Base-by-base conservation (phyloP, 352 stramenopile species). In the Phytophthora crassamura region DNA sequence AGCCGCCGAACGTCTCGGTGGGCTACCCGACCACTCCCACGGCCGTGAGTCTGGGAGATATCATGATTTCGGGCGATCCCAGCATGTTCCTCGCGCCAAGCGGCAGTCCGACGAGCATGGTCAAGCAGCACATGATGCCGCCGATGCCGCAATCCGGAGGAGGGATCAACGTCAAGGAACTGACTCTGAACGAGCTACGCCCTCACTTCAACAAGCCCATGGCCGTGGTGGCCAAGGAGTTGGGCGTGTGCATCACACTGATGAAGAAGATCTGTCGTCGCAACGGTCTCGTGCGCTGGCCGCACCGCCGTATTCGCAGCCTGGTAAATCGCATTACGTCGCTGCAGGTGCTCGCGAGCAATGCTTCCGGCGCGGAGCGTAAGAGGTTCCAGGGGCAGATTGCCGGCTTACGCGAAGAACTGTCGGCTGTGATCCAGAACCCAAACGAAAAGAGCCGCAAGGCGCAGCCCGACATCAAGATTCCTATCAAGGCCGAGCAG, bases 201-300 rank as follows among this genome's bases (percentile, higher is more conserved):
- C 84, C 83, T 11, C 84, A 93, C 62, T 94, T 94, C 46, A 93
- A 94, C 69, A 93, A 93, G 50, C 86, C 86, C 6, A 93, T 94
- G 83, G 80, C 84, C 1, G 81, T 85, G 7, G 86, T 94, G 8
- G 86, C 84, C 18, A 91, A 94, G 51, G 86, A 93, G 46, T 69
- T 94, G 47, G 86, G 86, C 32, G 84, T 94, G 22, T 94, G 86
- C 52, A 93, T 94, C 67, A 94, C 86, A 43, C 71, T 94, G 45
- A 91, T 94, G 81, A 94, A 94, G 72, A 94, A 94, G 49, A 94
- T 94, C 49, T 94, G 86, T 49, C 84, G 86, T 34, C 80, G 82
- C 58, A 94, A 94, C 59, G 86, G 86, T 8, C 79, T 94, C 45
- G 67, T 84, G 41, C 86, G 86, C 8, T 94, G 86, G 86, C 86